Evolutionary conservation across 345 rosid species (phyloP).

Genomic region (Brassica rapa): DNA sequence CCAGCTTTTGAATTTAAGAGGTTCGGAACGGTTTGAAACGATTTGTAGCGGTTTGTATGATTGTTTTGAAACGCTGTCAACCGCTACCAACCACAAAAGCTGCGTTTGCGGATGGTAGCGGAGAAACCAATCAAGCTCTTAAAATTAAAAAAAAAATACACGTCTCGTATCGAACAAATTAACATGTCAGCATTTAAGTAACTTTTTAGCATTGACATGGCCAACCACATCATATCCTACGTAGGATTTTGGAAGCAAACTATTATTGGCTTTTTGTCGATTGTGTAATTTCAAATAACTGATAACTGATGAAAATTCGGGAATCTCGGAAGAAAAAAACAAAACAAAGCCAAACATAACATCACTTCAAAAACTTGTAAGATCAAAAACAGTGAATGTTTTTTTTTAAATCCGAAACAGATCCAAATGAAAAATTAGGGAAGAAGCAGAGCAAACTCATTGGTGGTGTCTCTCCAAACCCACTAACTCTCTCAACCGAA

Average conservation of each 20-base stretch:
- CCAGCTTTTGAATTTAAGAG: too few species aligned
- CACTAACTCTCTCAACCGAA: conserved; percentile 22
- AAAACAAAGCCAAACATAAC: not conserved
- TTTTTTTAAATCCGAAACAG: not conserved
- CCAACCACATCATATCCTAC: not conserved
- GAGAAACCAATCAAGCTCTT: too few species aligned
- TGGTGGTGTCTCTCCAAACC: conserved; percentile 14
- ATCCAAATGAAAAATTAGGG: not conserved
- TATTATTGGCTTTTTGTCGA: not conserved
- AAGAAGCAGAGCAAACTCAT: not conserved
- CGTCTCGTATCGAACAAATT: too few species aligned
- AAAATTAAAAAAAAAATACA: too few species aligned
- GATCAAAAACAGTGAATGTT: not conserved
- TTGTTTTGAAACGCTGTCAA: too few species aligned
- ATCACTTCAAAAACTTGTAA: not conserved
- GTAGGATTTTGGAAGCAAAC: not conserved
- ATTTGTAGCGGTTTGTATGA: too few species aligned
- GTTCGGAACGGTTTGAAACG: too few species aligned
- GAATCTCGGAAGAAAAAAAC: not conserved
- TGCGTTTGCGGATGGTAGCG: too few species aligned
- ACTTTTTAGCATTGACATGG: conserved; percentile 1
- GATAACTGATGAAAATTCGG: not conserved
- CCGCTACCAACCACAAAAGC: too few species aligned
- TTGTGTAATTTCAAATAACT: not conserved
- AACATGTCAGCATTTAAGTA: not conserved